These are phyloP conservation scores for Groenewaldozyma salmanticensis DNA, from an alignment of 805 yeast species.

Conservation along the genomic window DNA sequence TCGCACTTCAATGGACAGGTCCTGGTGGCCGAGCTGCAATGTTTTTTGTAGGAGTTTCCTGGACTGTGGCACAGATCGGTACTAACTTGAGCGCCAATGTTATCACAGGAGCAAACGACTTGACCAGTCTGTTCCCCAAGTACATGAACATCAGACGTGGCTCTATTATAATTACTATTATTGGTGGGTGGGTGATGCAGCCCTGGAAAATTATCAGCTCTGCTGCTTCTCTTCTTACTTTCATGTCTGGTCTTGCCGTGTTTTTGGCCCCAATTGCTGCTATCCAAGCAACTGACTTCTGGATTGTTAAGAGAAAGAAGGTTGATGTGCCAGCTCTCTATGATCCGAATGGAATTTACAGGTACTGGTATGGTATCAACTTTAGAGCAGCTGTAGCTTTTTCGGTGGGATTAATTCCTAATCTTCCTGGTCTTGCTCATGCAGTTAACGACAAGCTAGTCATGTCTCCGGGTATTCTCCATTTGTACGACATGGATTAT, in stretches of 20 bases:
- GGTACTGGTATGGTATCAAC: constrained; percentile 37
- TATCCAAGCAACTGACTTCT: constrained; percentile 32
- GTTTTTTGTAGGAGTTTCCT: constrained; percentile 16
- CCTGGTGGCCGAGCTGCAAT: constrained; percentile 30
- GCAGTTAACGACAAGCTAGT: constrained; percentile 12
- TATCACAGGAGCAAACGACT: constrained; percentile 41
- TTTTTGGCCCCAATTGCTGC: constrained; percentile 35
- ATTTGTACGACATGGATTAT: constrained; percentile 19
- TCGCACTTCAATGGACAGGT: constrained; percentile 34
- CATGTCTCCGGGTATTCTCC: constrained; percentile 15
- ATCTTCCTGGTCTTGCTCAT: constrained; percentile 20
- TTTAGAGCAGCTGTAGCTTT: constrained; percentile 34
- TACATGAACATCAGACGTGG: constrained; percentile 36
- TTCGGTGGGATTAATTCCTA: constrained; percentile 15
- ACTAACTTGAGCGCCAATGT: constrained; percentile 29
- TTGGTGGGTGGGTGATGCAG: constrained; percentile 22
- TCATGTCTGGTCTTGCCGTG: constrained; percentile 32
- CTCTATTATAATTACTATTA: constrained; percentile 27
- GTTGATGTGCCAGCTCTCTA: constrained; percentile 36
- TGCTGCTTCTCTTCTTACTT: constrained; percentile 29
- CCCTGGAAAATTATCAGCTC: constrained; percentile 36
- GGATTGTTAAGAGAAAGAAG: constrained; percentile 32
- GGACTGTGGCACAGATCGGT: constrained; percentile 13
- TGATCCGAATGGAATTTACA: constrained; percentile 31
- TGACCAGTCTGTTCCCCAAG: constrained; percentile 38